Evolutionary conservation across 1,284 basidiomycete species (phyloP).

Genomic region (Ganoderma lucidum): DNA sequence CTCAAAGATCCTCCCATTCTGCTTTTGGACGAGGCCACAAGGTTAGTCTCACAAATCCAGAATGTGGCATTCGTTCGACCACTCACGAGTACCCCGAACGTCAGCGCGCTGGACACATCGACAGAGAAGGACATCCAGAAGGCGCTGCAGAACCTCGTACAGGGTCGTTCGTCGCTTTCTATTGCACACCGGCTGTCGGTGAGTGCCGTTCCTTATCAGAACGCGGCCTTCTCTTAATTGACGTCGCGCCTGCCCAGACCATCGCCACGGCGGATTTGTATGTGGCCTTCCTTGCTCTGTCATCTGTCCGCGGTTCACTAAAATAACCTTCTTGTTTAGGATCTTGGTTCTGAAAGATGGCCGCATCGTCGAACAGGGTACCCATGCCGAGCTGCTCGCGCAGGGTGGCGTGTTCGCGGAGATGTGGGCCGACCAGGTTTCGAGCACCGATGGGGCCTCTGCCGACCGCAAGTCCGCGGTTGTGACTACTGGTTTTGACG

Average conservation of each 20-base stretch:
- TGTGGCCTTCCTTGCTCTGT: conserved; percentile 37
- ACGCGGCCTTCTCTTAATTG: conserved; percentile 24
- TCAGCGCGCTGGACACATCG: conserved; percentile 80
- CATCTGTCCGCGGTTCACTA: conserved; percentile 14
- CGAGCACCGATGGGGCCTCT: conserved; percentile 57
- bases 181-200: conserved; percentile 85
- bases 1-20: conserved; percentile 88
- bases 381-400: conserved; percentile 75
- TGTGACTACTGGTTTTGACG: conserved; percentile 52
- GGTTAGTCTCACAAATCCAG: conserved; percentile 46
- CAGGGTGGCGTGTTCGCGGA: conserved; percentile 76
- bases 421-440: conserved; percentile 85
- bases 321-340: conserved; percentile 47
- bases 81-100: conserved; percentile 26
- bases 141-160: conserved; percentile 75
- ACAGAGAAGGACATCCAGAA: conserved; percentile 89
- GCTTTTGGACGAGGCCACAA: conserved; percentile 85
- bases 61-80: conserved; percentile 10
- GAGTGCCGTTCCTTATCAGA: conserved; percentile 43
- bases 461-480: conserved; percentile 47
- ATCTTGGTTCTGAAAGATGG: conserved; percentile 87
- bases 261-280: conserved; percentile 81
- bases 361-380: conserved; percentile 81
- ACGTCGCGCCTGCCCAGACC: conserved; percentile 53
- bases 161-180: conserved; percentile 78